Evolutionary conservation across 1,284 basidiomycete genomes (phyloP).

Genomic region (Cutaneotrichosporon sp.): DNA sequence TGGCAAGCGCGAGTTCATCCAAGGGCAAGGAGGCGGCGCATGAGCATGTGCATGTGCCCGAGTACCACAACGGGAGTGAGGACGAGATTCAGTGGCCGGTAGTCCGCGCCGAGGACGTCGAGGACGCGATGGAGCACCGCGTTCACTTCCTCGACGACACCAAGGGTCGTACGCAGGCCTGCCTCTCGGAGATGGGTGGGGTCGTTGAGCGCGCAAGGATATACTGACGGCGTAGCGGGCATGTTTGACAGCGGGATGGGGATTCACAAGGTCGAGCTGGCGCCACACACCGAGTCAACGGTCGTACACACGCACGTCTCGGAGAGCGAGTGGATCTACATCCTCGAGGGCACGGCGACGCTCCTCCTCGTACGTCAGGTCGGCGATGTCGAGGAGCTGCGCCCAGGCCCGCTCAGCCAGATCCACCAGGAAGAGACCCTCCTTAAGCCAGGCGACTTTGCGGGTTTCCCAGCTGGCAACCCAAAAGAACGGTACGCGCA

Average conservation of each 20-base stretch:
- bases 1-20: neutral
- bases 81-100: slow-evolving; percentile 9
- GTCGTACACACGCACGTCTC: slow-evolving; percentile 28
- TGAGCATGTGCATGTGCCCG: neutral
- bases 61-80: neutral
- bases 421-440: slow-evolving; percentile 3
- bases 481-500: slow-evolving; percentile 16
- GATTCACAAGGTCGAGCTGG: slow-evolving; percentile 24
- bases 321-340: slow-evolving; percentile 29
- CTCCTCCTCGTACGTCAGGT: slow-evolving; percentile 13
- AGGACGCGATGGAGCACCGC: slow-evolving; percentile 16
- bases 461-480: slow-evolving; percentile 17
- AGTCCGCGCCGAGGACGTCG: slow-evolving; percentile 20
- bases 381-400: slow-evolving; percentile 10
- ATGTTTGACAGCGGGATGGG: slow-evolving; percentile 16
- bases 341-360: slow-evolving; percentile 18
- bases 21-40: neutral
- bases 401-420: slow-evolving; percentile 1
- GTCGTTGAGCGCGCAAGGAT: neutral
- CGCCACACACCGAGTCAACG: slow-evolving; percentile 21
- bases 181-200: slow-evolving; percentile 26
- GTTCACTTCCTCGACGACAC: slow-evolving; percentile 21
- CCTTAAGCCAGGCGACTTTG: slow-evolving; percentile 16
- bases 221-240: slow-evolving; percentile 10
- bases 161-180: slow-evolving; percentile 14